phyloP scores from a whole-genome alignment of 306 rosid species.

The Cicer chorassanicum region DNA sequence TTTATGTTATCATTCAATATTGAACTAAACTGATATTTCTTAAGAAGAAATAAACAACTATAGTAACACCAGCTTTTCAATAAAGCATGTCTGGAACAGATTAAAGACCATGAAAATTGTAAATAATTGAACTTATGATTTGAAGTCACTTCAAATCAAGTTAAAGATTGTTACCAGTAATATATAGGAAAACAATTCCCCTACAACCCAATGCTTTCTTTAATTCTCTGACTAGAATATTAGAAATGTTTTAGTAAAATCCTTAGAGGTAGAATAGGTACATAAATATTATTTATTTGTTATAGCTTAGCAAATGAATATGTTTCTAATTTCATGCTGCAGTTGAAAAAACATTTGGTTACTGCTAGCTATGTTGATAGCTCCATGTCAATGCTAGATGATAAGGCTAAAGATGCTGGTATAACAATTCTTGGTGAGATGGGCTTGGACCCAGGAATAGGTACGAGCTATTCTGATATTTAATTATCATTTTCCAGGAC shows the following conservation, averaged over 20 bases:
- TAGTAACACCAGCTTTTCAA: not conserved
- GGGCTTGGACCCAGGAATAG: constrained; percentile 99
- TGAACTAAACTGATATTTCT: constrained; percentile 25
- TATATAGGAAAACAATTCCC: constrained; percentile 29
- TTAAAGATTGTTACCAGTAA: constrained; percentile 27
- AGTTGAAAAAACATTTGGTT: constrained; percentile 86
- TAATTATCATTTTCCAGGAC: constrained; percentile 4
- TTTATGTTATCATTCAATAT: constrained; percentile 36
- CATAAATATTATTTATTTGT: not conserved
- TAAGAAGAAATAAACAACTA: not conserved
- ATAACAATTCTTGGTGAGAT: constrained; percentile 93
- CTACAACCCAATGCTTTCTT: constrained; percentile 18
- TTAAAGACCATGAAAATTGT: constrained; percentile 4
- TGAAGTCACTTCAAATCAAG: constrained; percentile 8
- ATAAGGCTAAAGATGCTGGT: constrained; percentile 78
- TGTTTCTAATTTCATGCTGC: constrained; percentile 47
- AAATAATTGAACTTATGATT: constrained; percentile 27
- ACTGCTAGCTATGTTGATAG: constrained; percentile 96
- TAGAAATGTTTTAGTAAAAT: not conserved
- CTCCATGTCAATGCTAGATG: constrained; percentile 71
- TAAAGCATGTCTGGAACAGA: constrained; percentile 9
- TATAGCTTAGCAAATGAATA: constrained; percentile 35
- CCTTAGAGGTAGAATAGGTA: constrained; percentile 4
- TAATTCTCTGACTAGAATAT: constrained; percentile 25
- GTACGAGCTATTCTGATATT: constrained; percentile 53